Percentiles rank a stretch among this genome's conserved stretches.
These are phyloP conservation scores for Emergomyces orientalis DNA, from an alignment of 2,329 filamentous ascomycete species.

Conservation along the genomic window DNA sequence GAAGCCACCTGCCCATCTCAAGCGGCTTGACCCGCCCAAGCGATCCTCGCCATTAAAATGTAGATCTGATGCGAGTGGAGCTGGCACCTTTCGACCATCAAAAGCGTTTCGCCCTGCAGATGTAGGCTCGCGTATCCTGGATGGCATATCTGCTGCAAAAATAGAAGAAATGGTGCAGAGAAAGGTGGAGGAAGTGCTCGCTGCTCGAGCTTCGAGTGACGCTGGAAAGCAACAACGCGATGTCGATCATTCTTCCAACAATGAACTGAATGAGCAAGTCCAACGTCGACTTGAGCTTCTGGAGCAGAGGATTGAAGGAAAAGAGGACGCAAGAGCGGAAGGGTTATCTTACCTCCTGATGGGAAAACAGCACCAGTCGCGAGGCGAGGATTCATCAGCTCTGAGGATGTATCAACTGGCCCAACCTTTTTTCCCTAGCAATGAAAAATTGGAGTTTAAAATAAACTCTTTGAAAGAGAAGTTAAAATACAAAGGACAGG, in stretches of 20 bases:
- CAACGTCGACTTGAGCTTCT: conserved; percentile 73
- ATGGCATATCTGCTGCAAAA: conserved; percentile 52
- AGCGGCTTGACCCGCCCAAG: conserved; percentile 34
- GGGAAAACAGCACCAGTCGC: conserved; percentile 80
- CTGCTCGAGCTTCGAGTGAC: conserved; percentile 58
- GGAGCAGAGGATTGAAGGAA: conserved; percentile 72
- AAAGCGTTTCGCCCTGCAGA: conserved; percentile 38
- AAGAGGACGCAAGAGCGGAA: conserved; percentile 67
- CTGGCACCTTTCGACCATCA: conserved; percentile 34
- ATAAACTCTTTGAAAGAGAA: conserved; percentile 47
- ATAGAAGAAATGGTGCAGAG: conserved; percentile 90
- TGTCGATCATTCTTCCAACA: conserved; percentile 19
- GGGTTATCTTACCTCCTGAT: conserved; percentile 80
- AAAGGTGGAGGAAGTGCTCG: conserved; percentile 81
- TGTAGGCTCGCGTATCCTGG: conserved; percentile 27
- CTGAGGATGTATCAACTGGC: conserved; percentile 81
- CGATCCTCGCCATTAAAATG: conserved; percentile 35
- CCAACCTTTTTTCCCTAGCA: conserved; percentile 73
- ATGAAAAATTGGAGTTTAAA: conserved; percentile 60
- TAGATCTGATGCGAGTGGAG: conserved; percentile 25
- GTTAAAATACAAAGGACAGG: conserved; percentile 26
- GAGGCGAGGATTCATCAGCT: conserved; percentile 67
- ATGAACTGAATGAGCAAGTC: conserved; percentile 63
- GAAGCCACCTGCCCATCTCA: conserved; percentile 35
- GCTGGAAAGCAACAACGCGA: conserved; percentile 33